Evolutionary conservation across 805 yeast species (phyloP), one percentile per base, ranked within the genome.

Genomic region (Millerozyma miso): DNA sequence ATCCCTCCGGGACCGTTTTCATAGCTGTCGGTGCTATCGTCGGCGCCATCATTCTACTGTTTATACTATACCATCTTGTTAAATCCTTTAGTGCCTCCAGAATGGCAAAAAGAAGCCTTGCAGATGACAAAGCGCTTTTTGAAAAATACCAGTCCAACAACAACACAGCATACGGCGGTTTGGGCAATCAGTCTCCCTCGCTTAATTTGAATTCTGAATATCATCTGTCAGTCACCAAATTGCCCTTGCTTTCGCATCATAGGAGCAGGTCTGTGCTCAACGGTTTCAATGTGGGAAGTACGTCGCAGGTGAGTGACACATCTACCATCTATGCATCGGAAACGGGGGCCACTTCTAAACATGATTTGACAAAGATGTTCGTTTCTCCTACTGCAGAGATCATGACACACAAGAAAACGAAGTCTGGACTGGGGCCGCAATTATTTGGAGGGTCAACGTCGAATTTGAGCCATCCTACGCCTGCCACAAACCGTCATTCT

Each of bases 341-440:
- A 15, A 47, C 49, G 10, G 65, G 54, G 13, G 51, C 51, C 12
- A 58, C 65, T 15, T 59, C 71, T 0, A 51, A 69, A 10, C 63
- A 65, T 41, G 77, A 72, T 46, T 60, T 67, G 51, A 71, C 76
- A 32, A 67, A 58, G 41, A 71, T 83, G 76, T 87, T 83, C 60
- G 77, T 85, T 41, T 85, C 93, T 2, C 95, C 95, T 29, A 87
- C 95, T 1, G 82, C 81, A 14, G 88, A 85, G 53, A 83, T 82
- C 14, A 76, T 81, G 77, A 69, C 69, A 43, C 75, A 73, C 51
- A 69, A 64, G 51, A 61, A 69, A 35, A 59, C 54, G 26, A 54
- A 56, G 37, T 57, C 69, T 3, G 45, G 55, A 36, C 56, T 53
- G 37, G 35, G 33, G 15, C 31, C 20, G 14, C 18, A 31, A 16